Percentiles rank a stretch among this genome's conserved stretches.
Evolutionary conservation across 192 early-diverging fungal genomes (phyloP).

Genomic region (Podila horticola): DNA sequence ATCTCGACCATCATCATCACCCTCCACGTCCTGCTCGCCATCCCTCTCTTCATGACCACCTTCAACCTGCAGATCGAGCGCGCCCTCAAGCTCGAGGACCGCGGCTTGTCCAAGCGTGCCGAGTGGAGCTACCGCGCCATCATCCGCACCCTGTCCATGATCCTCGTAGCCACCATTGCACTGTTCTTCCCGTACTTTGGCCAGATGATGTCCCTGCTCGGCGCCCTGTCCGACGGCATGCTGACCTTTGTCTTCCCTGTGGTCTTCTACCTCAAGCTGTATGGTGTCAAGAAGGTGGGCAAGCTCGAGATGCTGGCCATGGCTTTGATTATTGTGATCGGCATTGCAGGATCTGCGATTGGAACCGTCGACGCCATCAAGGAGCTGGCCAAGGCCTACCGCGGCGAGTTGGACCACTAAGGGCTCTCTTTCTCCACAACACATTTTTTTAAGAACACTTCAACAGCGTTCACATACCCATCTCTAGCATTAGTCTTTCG

Average conservation of each 20-base stretch:
- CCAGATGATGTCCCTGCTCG: constrained; percentile 72
- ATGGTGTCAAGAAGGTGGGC: constrained; percentile 51
- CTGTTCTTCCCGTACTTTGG: constrained; percentile 70
- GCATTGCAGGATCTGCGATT: constrained; percentile 68
- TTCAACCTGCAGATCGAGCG: constrained; percentile 72
- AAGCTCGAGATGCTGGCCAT: constrained; percentile 40
- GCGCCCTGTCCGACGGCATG: constrained; percentile 62
- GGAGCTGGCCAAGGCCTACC: constrained; percentile 63
- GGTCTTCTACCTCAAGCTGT: constrained; percentile 63
- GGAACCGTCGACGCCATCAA: constrained; percentile 73
- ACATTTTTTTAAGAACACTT: neutral
- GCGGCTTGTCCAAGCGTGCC: constrained; percentile 35
- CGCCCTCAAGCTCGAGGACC: constrained; percentile 57
- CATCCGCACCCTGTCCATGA: constrained; percentile 60
- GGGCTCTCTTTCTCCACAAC: too few species aligned
- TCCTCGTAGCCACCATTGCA: constrained; percentile 54
- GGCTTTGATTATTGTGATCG: constrained; percentile 55
- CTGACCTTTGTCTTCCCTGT: constrained; percentile 72
- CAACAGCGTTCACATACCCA: constrained; percentile 16
- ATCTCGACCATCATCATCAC: constrained; percentile 73
- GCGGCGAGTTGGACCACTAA: constrained; percentile 32
- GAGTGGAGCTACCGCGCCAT: constrained; percentile 59
- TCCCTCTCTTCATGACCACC: constrained; percentile 72
- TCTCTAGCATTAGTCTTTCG: neutral
- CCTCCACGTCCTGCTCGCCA: constrained; percentile 72